Evolutionary conservation across 768 basidiomycete species (phyloP).

Genomic region (Leccinum imitatum): DNA sequence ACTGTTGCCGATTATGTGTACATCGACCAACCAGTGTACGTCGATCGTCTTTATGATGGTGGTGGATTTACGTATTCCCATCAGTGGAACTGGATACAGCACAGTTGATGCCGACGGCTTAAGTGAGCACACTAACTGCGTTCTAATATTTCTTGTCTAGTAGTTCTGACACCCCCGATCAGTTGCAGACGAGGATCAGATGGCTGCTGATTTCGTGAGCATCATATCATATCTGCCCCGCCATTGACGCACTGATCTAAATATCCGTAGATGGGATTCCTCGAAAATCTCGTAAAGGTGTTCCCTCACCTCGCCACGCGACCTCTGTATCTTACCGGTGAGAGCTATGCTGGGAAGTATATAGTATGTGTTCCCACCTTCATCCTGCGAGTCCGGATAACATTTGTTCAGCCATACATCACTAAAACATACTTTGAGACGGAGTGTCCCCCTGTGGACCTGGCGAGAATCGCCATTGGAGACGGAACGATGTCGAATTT

Average conservation of each 20-base stretch:
- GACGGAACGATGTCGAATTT: constrained; percentile 58
- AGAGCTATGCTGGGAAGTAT: constrained; percentile 71
- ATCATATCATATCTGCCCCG: background rate
- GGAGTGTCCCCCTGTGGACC: constrained; percentile 60
- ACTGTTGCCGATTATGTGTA: constrained; percentile 56
- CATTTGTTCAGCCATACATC: constrained; percentile 63
- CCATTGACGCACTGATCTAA: background rate
- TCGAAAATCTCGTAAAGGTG: constrained; percentile 67
- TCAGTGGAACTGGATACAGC: constrained; percentile 59
- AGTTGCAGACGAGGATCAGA: constrained; percentile 60
- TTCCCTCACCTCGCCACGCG: constrained; percentile 65
- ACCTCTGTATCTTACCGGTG: constrained; percentile 68
- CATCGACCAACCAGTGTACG: constrained; percentile 68
- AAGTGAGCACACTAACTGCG: constrained; percentile 34
- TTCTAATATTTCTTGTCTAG: background rate
- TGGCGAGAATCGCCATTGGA: constrained; percentile 67
- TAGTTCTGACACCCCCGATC: constrained; percentile 10
- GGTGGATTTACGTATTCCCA: background rate
- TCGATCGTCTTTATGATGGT: background rate
- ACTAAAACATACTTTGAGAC: constrained; percentile 64
- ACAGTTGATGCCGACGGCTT: constrained; percentile 60
- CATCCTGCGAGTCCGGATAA: background rate
- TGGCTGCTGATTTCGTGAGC: constrained; percentile 49
- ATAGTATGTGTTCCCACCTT: constrained; percentile 49
- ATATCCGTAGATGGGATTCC: constrained; percentile 57